Evolutionary conservation across 2,329 filamentous ascomycete genomes (phyloP), one percentile per base, ranked within the genome.

Genomic region (Scedosporium boydii): DNA sequence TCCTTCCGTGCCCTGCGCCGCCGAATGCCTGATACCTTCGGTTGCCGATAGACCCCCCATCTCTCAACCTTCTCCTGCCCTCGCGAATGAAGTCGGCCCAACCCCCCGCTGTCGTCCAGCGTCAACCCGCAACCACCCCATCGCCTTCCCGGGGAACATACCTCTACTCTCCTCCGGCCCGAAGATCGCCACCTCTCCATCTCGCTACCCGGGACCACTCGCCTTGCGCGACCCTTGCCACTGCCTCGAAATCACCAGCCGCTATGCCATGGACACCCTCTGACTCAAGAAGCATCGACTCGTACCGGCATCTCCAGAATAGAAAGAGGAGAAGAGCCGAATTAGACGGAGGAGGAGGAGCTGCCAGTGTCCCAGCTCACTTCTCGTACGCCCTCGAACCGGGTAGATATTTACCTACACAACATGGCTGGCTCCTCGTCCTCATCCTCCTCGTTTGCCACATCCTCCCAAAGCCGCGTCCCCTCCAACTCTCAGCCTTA

Each of bases 361-460:
- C 41, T 16, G 44, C 41, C 41, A 18, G 58, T 29, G 58, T 44
- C 44, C 41, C 41, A 21, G 38, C 41, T 46, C 41, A 27, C 58
- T 59, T 42, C 58, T 26, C 21, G 16, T 46, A 53, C 26, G 59
- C n/a, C 42, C 26, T n/a, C 38, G 16, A 18, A 38, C 23, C 59
- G 14, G 48, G 58, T 14, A 27, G 21, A 44, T 26, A 4, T n/a
- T 34, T 12, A 6, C 27, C 34, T 41, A 16, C 26, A 18, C 59
- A 61, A 42, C 18, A 77, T 78, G 72, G 72, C 72, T 62, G 69
- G 71, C 59, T 74, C 73, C 14, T 79, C 76, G 61, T 81, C 79
- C 27, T 80, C 76, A 64, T 74, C 78, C 66, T 80, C 78, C 41
- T 81, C 79, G 62, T 81, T 78, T 68, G 74, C 74, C 63, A 77